phyloP scores from a whole-genome alignment of 768 basidiomycete species.

The Boletus sensibilis region DNA sequence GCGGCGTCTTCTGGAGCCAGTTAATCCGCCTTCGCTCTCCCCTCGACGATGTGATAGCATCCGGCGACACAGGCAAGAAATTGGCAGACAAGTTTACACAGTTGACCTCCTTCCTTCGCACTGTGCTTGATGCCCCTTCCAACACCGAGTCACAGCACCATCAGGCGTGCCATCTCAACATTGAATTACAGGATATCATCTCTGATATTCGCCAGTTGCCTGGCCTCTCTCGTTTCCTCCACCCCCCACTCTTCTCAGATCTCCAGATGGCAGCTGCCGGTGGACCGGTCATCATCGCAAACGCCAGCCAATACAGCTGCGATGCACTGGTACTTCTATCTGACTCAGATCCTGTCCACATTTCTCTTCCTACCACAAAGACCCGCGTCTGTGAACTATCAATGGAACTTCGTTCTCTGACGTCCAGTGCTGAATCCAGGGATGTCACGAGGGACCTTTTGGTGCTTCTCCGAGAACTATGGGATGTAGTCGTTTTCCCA shows the following conservation, averaged over 20 bases:
- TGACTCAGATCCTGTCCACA: neutral
- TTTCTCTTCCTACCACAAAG: neutral
- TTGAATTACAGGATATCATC: constrained; percentile 6
- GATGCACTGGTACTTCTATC: constrained; percentile 33
- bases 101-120: neutral
- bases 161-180: neutral
- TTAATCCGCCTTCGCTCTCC: constrained; percentile 18
- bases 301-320: constrained; percentile 28
- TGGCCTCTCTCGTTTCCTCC: constrained; percentile 31
- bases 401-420: neutral
- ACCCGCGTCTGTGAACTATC: neutral
- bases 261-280: constrained; percentile 16
- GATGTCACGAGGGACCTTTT: neutral
- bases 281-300: constrained; percentile 37
- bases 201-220: constrained; percentile 14
- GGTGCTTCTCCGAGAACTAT: constrained; percentile 15
- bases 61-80: neutral
- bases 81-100: neutral
- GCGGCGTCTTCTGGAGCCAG: constrained; percentile 23
- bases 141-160: neutral
- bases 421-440: neutral
- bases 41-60: constrained; percentile 2
- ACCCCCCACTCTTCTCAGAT: constrained; percentile 15
- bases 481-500: constrained; percentile 19
- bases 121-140: neutral